phyloP scores from a whole-genome alignment of 345 rosid species.

The Excoecaria cochinchinensis region DNA sequence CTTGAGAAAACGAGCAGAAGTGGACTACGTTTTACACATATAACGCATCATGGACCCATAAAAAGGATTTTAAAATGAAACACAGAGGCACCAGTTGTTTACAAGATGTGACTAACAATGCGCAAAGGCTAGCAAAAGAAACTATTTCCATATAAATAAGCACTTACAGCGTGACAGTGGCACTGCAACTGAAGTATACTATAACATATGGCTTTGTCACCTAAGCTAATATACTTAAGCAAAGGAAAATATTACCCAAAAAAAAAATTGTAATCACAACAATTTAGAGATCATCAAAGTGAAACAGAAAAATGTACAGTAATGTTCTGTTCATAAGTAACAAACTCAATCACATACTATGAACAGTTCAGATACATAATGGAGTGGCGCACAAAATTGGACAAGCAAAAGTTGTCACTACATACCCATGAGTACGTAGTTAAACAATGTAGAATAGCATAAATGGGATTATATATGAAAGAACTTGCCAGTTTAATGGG shows the following conservation, averaged over 20 bases:
- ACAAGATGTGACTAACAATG: not conserved
- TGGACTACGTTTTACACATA: not conserved
- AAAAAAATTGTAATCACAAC: not conserved
- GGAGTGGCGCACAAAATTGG: not conserved
- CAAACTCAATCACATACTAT: not conserved
- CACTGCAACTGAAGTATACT: not conserved
- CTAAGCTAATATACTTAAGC: not conserved
- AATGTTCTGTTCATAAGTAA: not conserved
- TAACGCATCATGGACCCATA: not conserved
- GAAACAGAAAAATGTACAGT: not conserved
- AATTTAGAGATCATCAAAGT: not conserved
- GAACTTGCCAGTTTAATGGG: not conserved
- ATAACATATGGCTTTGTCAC: not conserved
- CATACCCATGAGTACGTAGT: not conserved
- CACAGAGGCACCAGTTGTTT: not conserved
- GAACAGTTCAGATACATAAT: not conserved
- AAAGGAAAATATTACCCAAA: not conserved
- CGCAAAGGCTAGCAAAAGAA: not conserved
- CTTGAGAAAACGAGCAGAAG: not conserved
- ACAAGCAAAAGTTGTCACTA: not conserved
- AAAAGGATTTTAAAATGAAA: not conserved
- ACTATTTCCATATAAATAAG: not conserved
- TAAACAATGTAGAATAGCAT: not conserved
- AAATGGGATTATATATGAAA: not conserved
- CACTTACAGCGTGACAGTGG: not conserved